Base-by-base conservation (phyloP, 768 basidiomycete species). In the Stropharia rugosoannulata region DNA sequence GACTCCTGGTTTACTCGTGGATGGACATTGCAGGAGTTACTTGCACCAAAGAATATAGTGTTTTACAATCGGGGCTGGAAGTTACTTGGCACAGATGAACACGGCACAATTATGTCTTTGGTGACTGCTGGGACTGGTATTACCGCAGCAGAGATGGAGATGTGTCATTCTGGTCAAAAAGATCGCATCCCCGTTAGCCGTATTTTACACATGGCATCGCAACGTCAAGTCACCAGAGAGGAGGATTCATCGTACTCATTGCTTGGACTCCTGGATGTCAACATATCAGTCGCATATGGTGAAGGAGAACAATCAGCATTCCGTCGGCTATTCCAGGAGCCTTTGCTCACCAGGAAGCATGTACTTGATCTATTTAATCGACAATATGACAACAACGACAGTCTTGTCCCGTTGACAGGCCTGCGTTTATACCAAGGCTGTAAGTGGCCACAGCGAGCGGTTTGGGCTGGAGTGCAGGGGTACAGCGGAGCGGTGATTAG, bases 1-100 rank as follows among this genome's bases (percentile, higher is more conserved):
- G 47, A 49, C 15, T 37, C 47, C 5, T 49, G 47, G 47, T 49
- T 49, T 12, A 36, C 47, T 15, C 47, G 47, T 19, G 47, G 47
- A 8, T 49, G 47, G 47, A 49, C 47, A 5, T 19, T 49, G 4
- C 39, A 51, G 39, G 49, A 51, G 25, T 37, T 51, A 15, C 38
- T 51, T 2, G 49, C 49, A 22, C 38, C 49, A 10, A 15, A 10
- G 2, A 11, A n/a, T 7, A 40, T 22, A 16, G 25, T 2, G 19
- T 51, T 51, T 15, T 51, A 51, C 40, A 41, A 41, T 41, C 15
- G n/a, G 4, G 1, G 5, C 40, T 41, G 22, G 22, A 0, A 27
- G 4, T 12, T 1, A 40, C 27, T 51, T 25, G 49, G 22, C 27
- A 39, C 49, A 2, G 13, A 18, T 51, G n/a, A n/a, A n/a, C n/a